Evolutionary conservation across 129 eudicot genomes (phyloP), one percentile per base, ranked within the genome.

Genomic region (Ambrosia trifida): DNA sequence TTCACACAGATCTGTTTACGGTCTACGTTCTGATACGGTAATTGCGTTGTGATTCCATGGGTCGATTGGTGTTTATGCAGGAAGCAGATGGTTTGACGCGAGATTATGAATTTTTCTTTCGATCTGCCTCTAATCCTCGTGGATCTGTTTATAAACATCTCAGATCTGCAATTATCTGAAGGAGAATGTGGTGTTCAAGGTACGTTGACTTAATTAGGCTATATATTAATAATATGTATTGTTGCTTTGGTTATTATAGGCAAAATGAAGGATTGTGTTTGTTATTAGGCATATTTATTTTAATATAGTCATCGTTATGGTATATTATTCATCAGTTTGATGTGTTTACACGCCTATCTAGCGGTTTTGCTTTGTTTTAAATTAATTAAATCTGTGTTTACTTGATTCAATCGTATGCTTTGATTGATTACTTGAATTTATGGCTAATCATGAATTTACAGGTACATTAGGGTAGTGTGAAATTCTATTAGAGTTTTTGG

Each of bases 1-100:
- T 63, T 5, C 30, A 8, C n/a, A 28, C 43, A 50, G 78, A 63
- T 73, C 78, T 24, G 64, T 49, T 5, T 16, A 49, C 2, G 78
- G 63, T 50, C 41, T 63, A 10, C 78, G 43, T 38, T 50, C 38
- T 35, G 43, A 36, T 50, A 19, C 51, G 13, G 28, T n/a, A n/a
- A n/a, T 50, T 32, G 16, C 9, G 4, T 11, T 33, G 5, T 62
- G 5, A 13, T 11, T 62, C 12, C 0, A 19, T 13, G 65, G 65
- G 31, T 59, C 24, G 68, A 62, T 60, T 14, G 64, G 7, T 13
- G 70, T 19, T 30, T 60, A 18, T 49, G 31, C 64, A 13, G 43
- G 8, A 63, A 19, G 56, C 30, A 20, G 62, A 47, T 35, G 50
- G 38, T n/a, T 32, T 50, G 78, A 61, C 40, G 28, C 36, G 70